Evolutionary conservation across 1,284 basidiomycete genomes (phyloP), one percentile per base, ranked within the genome.

Genomic region (Marasmius fiardii): DNA sequence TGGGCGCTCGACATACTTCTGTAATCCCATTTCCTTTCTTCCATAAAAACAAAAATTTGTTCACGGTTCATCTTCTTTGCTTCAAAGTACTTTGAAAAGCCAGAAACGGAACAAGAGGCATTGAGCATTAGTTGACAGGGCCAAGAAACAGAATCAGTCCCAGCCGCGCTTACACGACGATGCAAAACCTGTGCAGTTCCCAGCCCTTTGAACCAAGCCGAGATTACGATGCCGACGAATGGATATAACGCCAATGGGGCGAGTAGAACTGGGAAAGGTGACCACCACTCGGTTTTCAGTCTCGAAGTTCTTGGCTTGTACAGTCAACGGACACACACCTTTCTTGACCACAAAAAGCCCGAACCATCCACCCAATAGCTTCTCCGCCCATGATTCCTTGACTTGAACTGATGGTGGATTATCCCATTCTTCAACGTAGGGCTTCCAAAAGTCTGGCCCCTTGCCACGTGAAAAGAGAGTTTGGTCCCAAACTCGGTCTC

Each of bases 21-120:
- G 66, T 95, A 94, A 56, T 90, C 86, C 88, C 90, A 92, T 67
- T 90, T 92, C 28, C 90, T 82, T 68, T 95, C 93, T 64, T 92
- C 89, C 58, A 95, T 80, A 71, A 92, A 95, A 0, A 86, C 71
- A 11, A 84, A 83, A 7, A 83, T 71, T 65, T 94, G 82, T 26
- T 79, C 69, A 3, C 77, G 69, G 0, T 81, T 80, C 92, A 95
- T 94, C 52, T 82, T 82, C 71, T 95, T 95, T 4, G 85, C 74
- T 57, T 83, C 78, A 60, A 93, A 95, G 67, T 94, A 95, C 86
- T 90, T 41, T 8, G 39, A 20, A 20, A 37, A 37, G 54, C 4
- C 18, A 26, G 28, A 31, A 31, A 31, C 4, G 10, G 10, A 31
- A 31, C 28, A 31, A 31, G 5, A 31, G 10, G 4, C 10, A 4